Percentiles rank a stretch among this genome's conserved stretches.
phyloP scores from a whole-genome alignment of 192 early-diverging fungal genomes.

The Entomortierella lignicola region DNA sequence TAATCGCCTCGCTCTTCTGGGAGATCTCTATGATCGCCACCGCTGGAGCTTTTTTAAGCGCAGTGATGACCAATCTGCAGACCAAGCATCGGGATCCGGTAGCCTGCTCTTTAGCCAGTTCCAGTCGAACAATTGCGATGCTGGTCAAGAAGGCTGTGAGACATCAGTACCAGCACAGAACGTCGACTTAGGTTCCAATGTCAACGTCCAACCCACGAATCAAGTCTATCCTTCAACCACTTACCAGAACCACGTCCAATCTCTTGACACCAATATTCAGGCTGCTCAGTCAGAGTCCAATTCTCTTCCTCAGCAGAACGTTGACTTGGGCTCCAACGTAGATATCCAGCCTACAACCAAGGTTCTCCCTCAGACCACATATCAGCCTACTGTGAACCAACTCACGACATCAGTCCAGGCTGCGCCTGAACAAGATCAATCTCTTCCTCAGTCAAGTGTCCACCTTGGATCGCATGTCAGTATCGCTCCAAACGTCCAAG shows the following conservation, averaged over 20 bases:
- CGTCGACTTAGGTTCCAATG: slow-evolving; percentile 35
- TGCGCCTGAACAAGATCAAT: slow-evolving; percentile 36
- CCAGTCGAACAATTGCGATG: slow-evolving; percentile 1
- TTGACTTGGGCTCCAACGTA: slow-evolving; percentile 40
- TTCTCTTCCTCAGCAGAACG: slow-evolving; percentile 27
- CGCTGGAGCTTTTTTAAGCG: slow-evolving; percentile 7
- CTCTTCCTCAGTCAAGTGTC: slow-evolving; percentile 46
- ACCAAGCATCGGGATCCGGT: not conserved
- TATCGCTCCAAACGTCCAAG: slow-evolving; percentile 26
- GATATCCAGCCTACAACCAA: slow-evolving; percentile 41
- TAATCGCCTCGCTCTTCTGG: not conserved
- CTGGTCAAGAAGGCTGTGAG: slow-evolving; percentile 8
- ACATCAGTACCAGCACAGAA: slow-evolving; percentile 25
- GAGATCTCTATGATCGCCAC: slow-evolving; percentile 6
- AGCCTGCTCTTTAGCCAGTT: slow-evolving; percentile 49
- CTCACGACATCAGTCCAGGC: slow-evolving; percentile 24
- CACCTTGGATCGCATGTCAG: slow-evolving; percentile 25
- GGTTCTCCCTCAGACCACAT: slow-evolving; percentile 32
- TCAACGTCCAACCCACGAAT: slow-evolving; percentile 18
- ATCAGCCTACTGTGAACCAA: slow-evolving; percentile 46
- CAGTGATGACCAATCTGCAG: not conserved
- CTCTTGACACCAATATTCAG: slow-evolving; percentile 32
- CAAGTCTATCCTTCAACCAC: slow-evolving; percentile 30
- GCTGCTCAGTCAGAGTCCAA: slow-evolving; percentile 21
- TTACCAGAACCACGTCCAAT: slow-evolving; percentile 41